phyloP scores from a whole-genome alignment of 345 rosid species.

The Dovyalis caffra region DNA sequence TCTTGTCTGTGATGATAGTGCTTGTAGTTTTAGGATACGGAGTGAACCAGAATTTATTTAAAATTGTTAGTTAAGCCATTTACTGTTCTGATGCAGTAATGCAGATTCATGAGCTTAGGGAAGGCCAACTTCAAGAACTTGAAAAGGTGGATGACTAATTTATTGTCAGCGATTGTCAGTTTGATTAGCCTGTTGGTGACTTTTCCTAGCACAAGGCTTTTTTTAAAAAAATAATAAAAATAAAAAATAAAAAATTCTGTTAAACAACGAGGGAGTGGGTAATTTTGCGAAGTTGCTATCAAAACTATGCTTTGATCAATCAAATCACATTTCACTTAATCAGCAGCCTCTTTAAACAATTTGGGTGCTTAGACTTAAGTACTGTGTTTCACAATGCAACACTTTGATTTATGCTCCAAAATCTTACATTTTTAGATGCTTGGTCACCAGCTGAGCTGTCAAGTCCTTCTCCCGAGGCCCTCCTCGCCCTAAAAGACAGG shows the following conservation, averaged over 20 bases:
- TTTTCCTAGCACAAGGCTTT: not conserved
- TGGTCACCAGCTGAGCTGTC: not conserved
- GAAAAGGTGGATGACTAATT: not conserved
- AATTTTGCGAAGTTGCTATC: not conserved
- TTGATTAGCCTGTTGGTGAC: not conserved
- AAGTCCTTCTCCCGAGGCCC: not conserved
- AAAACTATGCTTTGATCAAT: not conserved
- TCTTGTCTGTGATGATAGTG: not conserved
- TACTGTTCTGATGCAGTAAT: not conserved
- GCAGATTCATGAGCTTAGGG: not conserved
- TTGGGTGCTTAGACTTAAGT: not conserved
- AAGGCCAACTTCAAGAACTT: not conserved
- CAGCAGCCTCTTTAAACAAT: not conserved
- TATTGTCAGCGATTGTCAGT: not conserved
- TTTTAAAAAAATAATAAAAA: too few relatives aligned
- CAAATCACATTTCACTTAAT: not conserved
- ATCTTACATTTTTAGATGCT: not conserved
- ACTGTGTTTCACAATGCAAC: not conserved
- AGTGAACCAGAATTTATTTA: not conserved
- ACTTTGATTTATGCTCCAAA: not conserved
- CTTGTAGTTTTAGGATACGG: constrained; percentile 1
- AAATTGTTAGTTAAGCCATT: not conserved
- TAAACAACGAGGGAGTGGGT: not conserved
- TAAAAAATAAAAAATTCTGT: not conserved
- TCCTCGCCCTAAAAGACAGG: not conserved